Evolutionary conservation across 257 asterid species (phyloP), one percentile per base, ranked within the genome.

Genomic region (Nicotiana sylvestris): DNA sequence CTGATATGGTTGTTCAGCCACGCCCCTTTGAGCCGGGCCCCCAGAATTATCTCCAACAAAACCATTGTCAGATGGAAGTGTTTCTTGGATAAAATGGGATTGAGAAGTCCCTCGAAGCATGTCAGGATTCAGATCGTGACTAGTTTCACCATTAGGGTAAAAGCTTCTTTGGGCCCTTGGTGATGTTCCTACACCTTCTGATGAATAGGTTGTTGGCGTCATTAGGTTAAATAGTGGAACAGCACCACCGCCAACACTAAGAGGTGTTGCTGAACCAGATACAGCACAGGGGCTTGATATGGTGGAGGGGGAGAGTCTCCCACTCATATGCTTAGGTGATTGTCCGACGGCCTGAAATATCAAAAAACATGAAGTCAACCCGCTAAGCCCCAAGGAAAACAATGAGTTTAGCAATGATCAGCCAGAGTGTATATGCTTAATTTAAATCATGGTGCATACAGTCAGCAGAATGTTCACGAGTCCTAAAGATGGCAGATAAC

Each of bases 41-140:
- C 82, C 88, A 6, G 51, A 74, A 53, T 83, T 84, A 53, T 85
- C 72, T 82, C 91, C 87, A 69, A 32, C 70, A 69, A 60, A 53
- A 55, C 83, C 90, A 25, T 84, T 81, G 81, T 80, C 87, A 30
- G 81, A 87, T 67, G 87, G 69, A 84, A 67, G 84, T 68, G 87
- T 56, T 56, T 86, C 91, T n/a, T 72, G 79, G 83, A 90, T 82
- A 84, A 84, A 83, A 87, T 86, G 89, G 61, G 90, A 86, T 72
- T 87, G 90, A 35, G 86, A 85, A 55, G 85, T 81, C 62, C 92
- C 90, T 81, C 86, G 87, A 78, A 88, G 88, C 77, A 87, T 84
- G 76, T 89, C 88, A 17, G 88, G 86, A 80, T 83, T 88, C 79
- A 72, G 87, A 82, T 82, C 87, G 61, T 37, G 80, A 62, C 81